These are phyloP conservation scores for Xerocomus minutiporus DNA, from an alignment of 1,284 basidiomycete species.

Conservation along the genomic window DNA sequence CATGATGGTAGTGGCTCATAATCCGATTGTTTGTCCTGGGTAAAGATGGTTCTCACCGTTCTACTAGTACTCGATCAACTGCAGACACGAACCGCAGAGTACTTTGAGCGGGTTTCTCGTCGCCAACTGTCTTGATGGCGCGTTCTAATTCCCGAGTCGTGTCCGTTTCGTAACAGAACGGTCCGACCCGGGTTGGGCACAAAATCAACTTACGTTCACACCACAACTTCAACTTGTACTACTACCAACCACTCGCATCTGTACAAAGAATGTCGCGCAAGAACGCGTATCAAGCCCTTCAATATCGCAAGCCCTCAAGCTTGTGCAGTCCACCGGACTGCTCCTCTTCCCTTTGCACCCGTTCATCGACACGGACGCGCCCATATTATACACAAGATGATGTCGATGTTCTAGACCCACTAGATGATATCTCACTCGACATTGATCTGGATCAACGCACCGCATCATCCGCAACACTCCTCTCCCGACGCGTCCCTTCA, in stretches of 20 bases:
- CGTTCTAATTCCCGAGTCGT: constrained; percentile 15
- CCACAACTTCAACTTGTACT: constrained; percentile 23
- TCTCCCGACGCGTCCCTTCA: constrained; percentile 16
- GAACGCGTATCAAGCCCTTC: constrained; percentile 10
- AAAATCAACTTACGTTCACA: constrained; percentile 32
- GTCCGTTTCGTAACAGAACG: constrained; percentile 17
- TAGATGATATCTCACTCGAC: constrained; percentile 13
- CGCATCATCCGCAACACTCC: constrained; percentile 23
- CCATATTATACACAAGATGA: constrained; percentile 4
- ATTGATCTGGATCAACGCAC: constrained; percentile 18
- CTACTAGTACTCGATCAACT: too few relatives aligned
- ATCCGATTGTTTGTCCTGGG: not conserved
- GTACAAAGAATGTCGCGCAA: constrained; percentile 19
- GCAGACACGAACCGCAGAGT: not conserved
- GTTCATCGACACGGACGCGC: constrained; percentile 9
- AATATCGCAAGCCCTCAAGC: constrained; percentile 2
- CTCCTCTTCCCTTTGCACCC: constrained; percentile 3
- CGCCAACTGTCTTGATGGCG: not conserved
- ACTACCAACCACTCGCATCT: constrained; percentile 9
- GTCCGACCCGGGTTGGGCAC: constrained; percentile 10
- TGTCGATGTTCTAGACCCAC: constrained; percentile 4
- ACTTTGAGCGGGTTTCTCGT: not conserved
- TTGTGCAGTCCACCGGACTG: not conserved
- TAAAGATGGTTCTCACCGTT: not conserved
- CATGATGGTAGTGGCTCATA: constrained; percentile 6